A percentile compares a stretch with the other conserved stretches of the same genome.
Conservation (phyloP, 345 rosid species). For the Sonneratia caseolaris region DNA sequence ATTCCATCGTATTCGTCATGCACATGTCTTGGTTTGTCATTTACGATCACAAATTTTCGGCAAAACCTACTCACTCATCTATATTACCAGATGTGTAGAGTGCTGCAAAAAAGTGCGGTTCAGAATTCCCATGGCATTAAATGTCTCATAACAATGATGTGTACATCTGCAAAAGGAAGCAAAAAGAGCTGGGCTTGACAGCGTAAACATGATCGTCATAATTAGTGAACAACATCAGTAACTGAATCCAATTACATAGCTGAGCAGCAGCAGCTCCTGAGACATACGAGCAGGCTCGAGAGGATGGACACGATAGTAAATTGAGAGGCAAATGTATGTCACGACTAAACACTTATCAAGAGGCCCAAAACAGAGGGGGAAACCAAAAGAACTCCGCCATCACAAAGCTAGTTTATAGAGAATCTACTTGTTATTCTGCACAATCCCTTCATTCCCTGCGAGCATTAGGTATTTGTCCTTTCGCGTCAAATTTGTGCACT, state of each 20-base stretch:
- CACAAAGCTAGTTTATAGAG: no score
- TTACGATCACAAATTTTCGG: no score
- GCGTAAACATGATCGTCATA: background rate
- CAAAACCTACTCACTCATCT: no score
- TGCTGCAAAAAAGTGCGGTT: no score
- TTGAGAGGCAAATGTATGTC: background rate
- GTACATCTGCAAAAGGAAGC: background rate
- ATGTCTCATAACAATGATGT: background rate
- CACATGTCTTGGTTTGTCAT: no score
- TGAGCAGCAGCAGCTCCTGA: background rate
- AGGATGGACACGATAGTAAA: background rate
- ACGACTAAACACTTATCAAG: background rate
- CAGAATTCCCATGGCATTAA: no score
- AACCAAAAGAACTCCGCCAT: background rate
- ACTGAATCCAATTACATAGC: background rate
- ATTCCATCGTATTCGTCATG: no score
- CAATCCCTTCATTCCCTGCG: conserved; percentile 25
- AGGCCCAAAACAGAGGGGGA: no score
- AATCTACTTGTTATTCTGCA: background rate
- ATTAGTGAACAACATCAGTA: background rate
- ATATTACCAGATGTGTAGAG: no score
- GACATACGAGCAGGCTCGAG: background rate
- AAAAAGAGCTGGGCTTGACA: background rate
- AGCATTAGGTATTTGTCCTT: conserved; percentile 23
- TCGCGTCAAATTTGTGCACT: conserved; percentile 21